These are phyloP conservation scores for Theileria parva DNA, from an alignment of 169 alveolate species.

Conservation along the genomic window DNA sequence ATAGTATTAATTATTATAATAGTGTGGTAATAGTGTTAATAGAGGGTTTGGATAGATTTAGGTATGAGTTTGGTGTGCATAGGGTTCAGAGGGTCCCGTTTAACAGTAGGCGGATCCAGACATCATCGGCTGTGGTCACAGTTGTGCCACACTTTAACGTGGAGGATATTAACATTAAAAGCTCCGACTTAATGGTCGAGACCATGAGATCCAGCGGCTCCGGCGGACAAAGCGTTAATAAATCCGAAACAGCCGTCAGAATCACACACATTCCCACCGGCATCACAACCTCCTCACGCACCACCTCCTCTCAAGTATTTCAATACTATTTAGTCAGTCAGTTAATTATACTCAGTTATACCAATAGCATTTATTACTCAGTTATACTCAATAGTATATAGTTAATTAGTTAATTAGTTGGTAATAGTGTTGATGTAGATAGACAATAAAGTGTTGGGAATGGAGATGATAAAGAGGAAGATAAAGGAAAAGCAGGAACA, in stretches of 20 bases:
- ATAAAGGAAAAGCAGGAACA: slow-evolving; percentile 22
- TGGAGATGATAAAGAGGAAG: slow-evolving; percentile 37
- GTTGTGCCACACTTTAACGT: slow-evolving; percentile 76
- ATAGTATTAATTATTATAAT: too few species aligned
- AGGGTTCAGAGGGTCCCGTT: slow-evolving; percentile 89
- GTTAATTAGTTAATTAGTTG: too few species aligned
- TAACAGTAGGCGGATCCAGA: slow-evolving; percentile 85
- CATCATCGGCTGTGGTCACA: slow-evolving; percentile 84
- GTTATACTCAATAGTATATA: too few species aligned
- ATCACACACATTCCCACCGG: slow-evolving; percentile 91
- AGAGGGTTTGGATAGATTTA: slow-evolving; percentile 54
- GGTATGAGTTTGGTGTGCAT: slow-evolving; percentile 80
- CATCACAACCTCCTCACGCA: slow-evolving; percentile 68
- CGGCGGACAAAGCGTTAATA: slow-evolving; percentile 94
- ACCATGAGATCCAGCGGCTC: slow-evolving; percentile 91
- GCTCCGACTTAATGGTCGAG: slow-evolving; percentile 82
- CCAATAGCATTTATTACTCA: too few species aligned
- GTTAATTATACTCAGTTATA: too few species aligned
- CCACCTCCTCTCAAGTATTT: slow-evolving; percentile 57
- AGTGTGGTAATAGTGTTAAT: neutral
- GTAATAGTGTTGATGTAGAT: slow-evolving; percentile 2
- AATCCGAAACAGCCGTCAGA: slow-evolving; percentile 90
- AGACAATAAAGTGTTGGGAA: slow-evolving; percentile 62
- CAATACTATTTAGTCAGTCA: too few species aligned
- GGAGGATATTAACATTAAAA: slow-evolving; percentile 61